Conservation (phyloP, 495 filamentous ascomycete species). For the Aspergillus cavernicola region DNA sequence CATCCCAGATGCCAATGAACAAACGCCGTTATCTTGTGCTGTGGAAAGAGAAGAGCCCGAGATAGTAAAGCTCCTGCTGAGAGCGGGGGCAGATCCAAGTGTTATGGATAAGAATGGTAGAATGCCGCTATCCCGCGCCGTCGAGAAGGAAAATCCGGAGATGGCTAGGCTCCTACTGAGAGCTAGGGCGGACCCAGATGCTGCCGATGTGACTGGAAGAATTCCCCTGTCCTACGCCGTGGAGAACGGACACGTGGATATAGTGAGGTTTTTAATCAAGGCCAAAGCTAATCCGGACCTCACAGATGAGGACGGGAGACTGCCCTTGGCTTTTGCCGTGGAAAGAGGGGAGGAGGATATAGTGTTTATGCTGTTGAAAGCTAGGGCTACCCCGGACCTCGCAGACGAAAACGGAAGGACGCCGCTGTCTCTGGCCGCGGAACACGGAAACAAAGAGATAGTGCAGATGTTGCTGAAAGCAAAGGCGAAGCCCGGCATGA, state of each 20-base stretch:
- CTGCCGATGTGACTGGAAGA: slow-evolving; percentile 18
- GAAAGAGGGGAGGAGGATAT: slow-evolving; percentile 23
- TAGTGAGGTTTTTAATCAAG: slow-evolving; percentile 12
- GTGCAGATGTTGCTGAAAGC: slow-evolving; percentile 28
- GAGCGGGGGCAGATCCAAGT: slow-evolving; percentile 11
- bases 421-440: slow-evolving; percentile 15
- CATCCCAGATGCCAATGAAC: slow-evolving; percentile 18
- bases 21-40: slow-evolving; percentile 11
- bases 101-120: slow-evolving; percentile 16
- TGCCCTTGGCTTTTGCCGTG: slow-evolving; percentile 16
- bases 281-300: slow-evolving; percentile 11
- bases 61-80: slow-evolving; percentile 9
- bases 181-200: slow-evolving; percentile 18
- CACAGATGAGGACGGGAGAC: slow-evolving; percentile 7
- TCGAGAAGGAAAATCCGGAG: slow-evolving; percentile 19
- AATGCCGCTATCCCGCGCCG: slow-evolving; percentile 27
- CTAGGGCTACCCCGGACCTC: slow-evolving; percentile 12
- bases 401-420: slow-evolving; percentile 6
- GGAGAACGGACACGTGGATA: slow-evolving; percentile 5
- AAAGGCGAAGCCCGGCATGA: slow-evolving; percentile 10
- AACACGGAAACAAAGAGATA: slow-evolving; percentile 22
- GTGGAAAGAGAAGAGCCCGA: slow-evolving; percentile 10
- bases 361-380: slow-evolving; percentile 28
- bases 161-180: slow-evolving; percentile 22
- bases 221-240: slow-evolving; percentile 13